Conservation (phyloP, 768 basidiomycete species). For the Pholiota molesta region DNA sequence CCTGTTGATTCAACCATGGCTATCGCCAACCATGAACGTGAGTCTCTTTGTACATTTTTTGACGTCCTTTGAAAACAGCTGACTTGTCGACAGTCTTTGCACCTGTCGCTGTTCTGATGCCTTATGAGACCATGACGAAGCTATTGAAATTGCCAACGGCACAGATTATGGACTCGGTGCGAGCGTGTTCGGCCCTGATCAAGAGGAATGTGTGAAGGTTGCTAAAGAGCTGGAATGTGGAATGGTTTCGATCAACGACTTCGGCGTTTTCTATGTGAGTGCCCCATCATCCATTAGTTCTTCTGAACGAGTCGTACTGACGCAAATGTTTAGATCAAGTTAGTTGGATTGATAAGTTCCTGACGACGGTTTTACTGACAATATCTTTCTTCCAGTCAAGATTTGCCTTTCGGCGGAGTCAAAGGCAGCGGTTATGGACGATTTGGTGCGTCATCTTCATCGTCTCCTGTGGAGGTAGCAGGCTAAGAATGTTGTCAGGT, state of each 20-base stretch:
- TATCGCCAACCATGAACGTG: constrained; percentile 81
- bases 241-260: constrained; percentile 98
- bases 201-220: constrained; percentile 75
- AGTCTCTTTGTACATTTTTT: constrained; percentile 30
- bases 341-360: constrained; percentile 28
- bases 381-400: constrained; percentile 55
- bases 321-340: constrained; percentile 61
- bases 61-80: background rate
- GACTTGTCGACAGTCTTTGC: constrained; percentile 71
- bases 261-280: constrained; percentile 84
- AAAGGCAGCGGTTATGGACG: constrained; percentile 94
- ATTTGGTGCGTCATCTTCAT: constrained; percentile 60
- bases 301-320: constrained; percentile 4
- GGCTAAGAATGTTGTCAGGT: constrained; percentile 46
- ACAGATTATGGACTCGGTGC: constrained; percentile 92
- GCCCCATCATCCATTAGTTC: background rate
- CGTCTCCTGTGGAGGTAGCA: constrained; percentile 7
- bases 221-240: constrained; percentile 87
- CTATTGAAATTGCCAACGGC: constrained; percentile 84
- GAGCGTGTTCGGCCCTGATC: constrained; percentile 90
- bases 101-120: constrained; percentile 85
- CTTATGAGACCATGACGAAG: constrained; percentile 86
- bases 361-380: constrained; percentile 16
- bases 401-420: constrained; percentile 92
- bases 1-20: constrained; percentile 72